Evolutionary conservation across 176 grass and related monocot species (phyloP).

Genomic region (Ananas comosus): DNA sequence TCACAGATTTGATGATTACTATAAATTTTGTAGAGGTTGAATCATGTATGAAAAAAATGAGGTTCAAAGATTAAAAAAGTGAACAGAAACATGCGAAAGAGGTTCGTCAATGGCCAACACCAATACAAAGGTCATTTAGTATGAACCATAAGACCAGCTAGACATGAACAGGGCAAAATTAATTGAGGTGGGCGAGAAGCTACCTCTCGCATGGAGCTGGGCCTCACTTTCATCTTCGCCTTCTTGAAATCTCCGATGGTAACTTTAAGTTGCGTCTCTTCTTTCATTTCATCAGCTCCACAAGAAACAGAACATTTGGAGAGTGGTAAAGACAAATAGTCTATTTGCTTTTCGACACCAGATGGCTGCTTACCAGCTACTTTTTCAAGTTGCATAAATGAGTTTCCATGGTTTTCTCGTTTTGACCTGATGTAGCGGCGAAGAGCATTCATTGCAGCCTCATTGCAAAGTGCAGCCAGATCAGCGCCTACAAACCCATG

Average conservation of each 20-base stretch:
- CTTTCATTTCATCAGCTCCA: constrained; percentile 10
- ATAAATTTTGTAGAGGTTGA: background rate
- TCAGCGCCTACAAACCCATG: constrained; percentile 99
- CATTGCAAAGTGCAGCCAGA: constrained; percentile 83
- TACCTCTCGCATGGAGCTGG: constrained; percentile 98
- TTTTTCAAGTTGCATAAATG: constrained; percentile 9
- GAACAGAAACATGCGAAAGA: background rate
- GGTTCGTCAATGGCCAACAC: background rate
- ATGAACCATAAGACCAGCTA: background rate
- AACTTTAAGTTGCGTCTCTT: constrained; percentile 33
- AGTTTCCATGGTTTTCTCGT: constrained; percentile 11
- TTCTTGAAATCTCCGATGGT: constrained; percentile 61
- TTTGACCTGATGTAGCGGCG: constrained; percentile 45
- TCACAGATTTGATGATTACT: background rate
- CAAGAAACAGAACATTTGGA: constrained; percentile 42
- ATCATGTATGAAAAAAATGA: background rate
- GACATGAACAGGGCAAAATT: background rate
- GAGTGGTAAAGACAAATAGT: constrained; percentile 42
- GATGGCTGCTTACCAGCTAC: constrained; percentile 1
- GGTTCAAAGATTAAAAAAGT: background rate
- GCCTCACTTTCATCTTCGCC: constrained; percentile 83
- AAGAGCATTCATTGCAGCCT: constrained; percentile 61
- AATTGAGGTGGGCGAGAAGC: background rate
- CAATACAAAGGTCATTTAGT: background rate
- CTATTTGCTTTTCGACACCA: constrained; percentile 27